Base-by-base conservation (phyloP, 805 yeast species). In the Sugiyamaella boreocaroliniensis region DNA sequence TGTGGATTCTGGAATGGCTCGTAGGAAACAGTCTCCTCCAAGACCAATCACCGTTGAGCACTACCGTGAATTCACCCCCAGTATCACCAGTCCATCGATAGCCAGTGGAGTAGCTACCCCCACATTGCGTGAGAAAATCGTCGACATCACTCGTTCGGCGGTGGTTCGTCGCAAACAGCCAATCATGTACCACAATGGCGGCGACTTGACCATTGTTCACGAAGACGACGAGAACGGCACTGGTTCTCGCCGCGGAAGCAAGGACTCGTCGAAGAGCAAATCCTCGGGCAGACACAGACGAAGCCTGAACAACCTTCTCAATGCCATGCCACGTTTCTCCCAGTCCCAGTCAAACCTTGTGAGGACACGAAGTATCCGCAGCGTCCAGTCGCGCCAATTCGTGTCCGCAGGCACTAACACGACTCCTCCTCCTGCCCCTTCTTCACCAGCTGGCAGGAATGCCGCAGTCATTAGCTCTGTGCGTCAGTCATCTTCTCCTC, bases 71-170 rank as follows among this genome's bases (percentile, higher is more conserved):
- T 92, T 92, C 40, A 26, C 41, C 66, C 89, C 97, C 0, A 89
- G 90, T 14, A 80, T 87, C 55, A 78, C 93, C 0, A 92, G 98
- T 70, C 73, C 96, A 0, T 85, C 95, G 1, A 92, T 93, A 52
- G 89, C 90, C 15, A 98, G 98, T 40, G 55, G 55, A n/a, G 55
- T 52, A 3, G 37, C 19, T 16, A 52, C 55, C 19, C 55, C 55
- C 11, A 48, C 49, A 2, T 40, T 52, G 11, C 34, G 41, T 16
- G 22, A 45, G 12, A 29, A 48, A 19, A 10, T 52, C 16, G 22
- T 16, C 14, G 55, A 52, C 22, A 19, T 43, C 29, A 51, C 54
- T 10, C 37, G 20, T 22, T 45, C 45, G 20, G 55, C 49, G 4
- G 29, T 48, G 11, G 40, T 29, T 16, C 29, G 18, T 10, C 26